A percentile compares a stretch with the other conserved stretches of the same genome.
phyloP scores from a whole-genome alignment of 1,284 basidiomycete genomes.

The Irpex sp. region DNA sequence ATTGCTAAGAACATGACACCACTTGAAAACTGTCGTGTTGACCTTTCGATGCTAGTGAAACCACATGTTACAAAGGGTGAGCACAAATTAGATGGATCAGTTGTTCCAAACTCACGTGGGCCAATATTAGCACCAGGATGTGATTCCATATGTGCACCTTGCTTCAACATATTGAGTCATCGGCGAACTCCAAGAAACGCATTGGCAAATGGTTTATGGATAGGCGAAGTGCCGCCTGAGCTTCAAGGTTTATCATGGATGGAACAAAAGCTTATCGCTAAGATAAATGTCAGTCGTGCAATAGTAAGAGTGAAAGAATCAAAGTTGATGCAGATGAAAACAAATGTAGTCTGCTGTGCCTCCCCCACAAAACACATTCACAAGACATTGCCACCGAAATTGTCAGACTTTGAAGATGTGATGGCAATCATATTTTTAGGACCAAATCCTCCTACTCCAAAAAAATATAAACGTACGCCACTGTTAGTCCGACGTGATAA shows the following conservation, averaged over 20 bases:
- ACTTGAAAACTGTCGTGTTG: background rate
- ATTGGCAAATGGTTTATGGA: conserved; percentile 36
- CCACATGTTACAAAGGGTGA: background rate
- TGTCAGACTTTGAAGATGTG: conserved; percentile 30
- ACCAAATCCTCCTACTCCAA: conserved; percentile 24
- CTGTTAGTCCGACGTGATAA: conserved; percentile 29
- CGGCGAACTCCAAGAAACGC: conserved; percentile 22
- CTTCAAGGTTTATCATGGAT: conserved; percentile 25
- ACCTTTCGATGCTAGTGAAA: background rate
- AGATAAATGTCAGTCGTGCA: conserved; percentile 27
- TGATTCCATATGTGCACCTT: conserved; percentile 5
- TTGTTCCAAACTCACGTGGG: background rate
- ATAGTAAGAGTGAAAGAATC: conserved; percentile 23
- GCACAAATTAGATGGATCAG: background rate
- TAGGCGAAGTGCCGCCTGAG: conserved; percentile 31
- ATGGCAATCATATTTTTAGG: conserved; percentile 34
- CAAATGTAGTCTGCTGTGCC: conserved; percentile 33
- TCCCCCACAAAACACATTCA: conserved; percentile 32
- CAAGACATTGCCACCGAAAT: conserved; percentile 28
- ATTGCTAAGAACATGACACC: background rate
- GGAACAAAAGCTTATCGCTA: conserved; percentile 30
- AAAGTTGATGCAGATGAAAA: conserved; percentile 31
- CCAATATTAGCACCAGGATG: conserved; percentile 7
- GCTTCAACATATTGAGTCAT: conserved; percentile 8
- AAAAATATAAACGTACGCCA: conserved; percentile 32